These are phyloP conservation scores for Ophiostoma sp. DNA, from an alignment of 2,329 filamentous ascomycete genomes.

Conservation along the genomic window DNA sequence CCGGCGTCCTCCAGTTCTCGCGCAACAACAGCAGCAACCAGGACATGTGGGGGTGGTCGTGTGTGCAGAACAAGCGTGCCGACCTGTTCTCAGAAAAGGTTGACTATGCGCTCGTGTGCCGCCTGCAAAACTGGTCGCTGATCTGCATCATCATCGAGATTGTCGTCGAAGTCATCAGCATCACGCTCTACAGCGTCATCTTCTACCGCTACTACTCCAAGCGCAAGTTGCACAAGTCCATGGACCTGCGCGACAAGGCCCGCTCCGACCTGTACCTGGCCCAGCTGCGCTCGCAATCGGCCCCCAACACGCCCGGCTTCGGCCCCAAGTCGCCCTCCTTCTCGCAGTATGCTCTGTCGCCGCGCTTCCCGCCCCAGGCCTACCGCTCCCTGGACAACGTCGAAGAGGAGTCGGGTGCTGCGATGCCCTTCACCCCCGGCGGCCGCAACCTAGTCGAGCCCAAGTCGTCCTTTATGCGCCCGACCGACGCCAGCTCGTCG, in stretches of 20 bases:
- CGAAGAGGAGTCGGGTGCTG: conserved; percentile 33
- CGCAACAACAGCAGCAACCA: conserved; percentile 68
- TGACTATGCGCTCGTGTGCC: conserved; percentile 84
- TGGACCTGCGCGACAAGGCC: conserved; percentile 91
- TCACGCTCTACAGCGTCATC: conserved; percentile 85
- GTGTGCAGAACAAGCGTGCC: conserved; percentile 76
- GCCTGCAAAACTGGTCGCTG: conserved; percentile 89
- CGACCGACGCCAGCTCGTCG: conserved; percentile 38
- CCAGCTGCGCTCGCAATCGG: conserved; percentile 76
- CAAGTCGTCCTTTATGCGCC: conserved; percentile 54
- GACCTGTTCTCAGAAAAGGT: conserved; percentile 74
- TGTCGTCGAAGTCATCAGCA: conserved; percentile 84
- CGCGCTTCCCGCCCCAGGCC: conserved; percentile 54
- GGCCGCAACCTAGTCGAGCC: conserved; percentile 54
- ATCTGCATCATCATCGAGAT: conserved; percentile 98
- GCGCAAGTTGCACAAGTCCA: conserved; percentile 89
- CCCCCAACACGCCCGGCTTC: conserved; percentile 90
- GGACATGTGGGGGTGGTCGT: conserved; percentile 99
- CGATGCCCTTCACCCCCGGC: conserved; percentile 49
- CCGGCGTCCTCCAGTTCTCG: conserved; percentile 74
- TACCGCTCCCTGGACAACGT: conserved; percentile 44
- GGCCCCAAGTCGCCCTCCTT: conserved; percentile 61
- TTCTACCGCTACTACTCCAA: conserved; percentile 99
- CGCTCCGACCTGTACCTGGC: conserved; percentile 92
- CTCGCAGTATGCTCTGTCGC: conserved; percentile 52